These are phyloP conservation scores for Colletotrichum coccodes DNA, from an alignment of 2,329 filamentous ascomycete genomes.

Conservation along the genomic window DNA sequence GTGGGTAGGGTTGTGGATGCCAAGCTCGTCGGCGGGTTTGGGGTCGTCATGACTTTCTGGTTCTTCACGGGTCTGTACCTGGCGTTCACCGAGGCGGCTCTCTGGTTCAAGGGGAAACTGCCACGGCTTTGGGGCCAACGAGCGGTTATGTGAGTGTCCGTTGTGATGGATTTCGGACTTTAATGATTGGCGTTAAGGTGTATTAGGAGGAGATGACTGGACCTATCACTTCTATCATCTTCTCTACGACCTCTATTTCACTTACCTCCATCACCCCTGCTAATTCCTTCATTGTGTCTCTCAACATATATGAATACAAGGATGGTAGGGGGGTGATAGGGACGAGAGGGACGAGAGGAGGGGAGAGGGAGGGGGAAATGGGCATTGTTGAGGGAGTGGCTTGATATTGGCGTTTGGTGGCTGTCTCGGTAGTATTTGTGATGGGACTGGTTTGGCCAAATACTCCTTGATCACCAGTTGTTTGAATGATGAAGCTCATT, in stretches of 20 bases:
- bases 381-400: neutral
- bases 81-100: slow-evolving; percentile 55
- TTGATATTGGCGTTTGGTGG: slow-evolving; percentile 7
- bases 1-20: slow-evolving; percentile 51
- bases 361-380: neutral
- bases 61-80: slow-evolving; percentile 59
- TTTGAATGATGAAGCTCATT: neutral
- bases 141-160: neutral
- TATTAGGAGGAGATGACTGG: neutral
- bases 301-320: neutral
- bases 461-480: neutral
- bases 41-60: slow-evolving; percentile 60
- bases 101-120: slow-evolving; percentile 44
- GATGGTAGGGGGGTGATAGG: neutral
- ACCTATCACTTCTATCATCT: neutral
- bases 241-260: neutral
- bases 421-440: neutral
- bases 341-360: neutral
- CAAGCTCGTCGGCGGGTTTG: slow-evolving; percentile 55
- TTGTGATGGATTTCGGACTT: neutral
- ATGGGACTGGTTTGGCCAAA: neutral
- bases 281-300: neutral
- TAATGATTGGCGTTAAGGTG: neutral
- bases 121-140: slow-evolving; percentile 2
- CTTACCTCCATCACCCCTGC: too few species aligned